These are phyloP conservation scores for Dipodascus geniculatus DNA, from an alignment of 805 yeast species.

Conservation along the genomic window DNA sequence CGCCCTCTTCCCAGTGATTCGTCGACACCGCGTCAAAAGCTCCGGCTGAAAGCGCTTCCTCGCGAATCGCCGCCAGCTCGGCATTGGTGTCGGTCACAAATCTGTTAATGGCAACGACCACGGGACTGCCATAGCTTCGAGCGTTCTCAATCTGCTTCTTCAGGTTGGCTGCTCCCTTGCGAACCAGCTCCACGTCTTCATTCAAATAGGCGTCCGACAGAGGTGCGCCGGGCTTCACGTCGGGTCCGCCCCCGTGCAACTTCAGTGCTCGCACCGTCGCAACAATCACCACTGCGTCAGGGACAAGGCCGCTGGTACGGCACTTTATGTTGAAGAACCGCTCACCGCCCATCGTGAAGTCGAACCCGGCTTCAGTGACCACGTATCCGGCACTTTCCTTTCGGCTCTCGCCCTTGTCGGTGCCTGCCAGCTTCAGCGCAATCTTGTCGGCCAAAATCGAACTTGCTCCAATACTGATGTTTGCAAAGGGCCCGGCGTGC, in stretches of 20 bases:
- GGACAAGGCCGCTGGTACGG: constrained; percentile 76
- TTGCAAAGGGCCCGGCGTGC: constrained; percentile 97
- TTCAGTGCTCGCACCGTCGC: constrained; percentile 96
- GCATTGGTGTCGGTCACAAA: constrained; percentile 72
- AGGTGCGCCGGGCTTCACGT: constrained; percentile 85
- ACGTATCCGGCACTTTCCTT: constrained; percentile 54
- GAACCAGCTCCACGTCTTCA: constrained; percentile 70
- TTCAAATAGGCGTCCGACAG: constrained; percentile 70
- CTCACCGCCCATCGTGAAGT: constrained; percentile 99
- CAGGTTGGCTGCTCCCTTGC: constrained; percentile 74
- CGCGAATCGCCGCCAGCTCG: constrained; percentile 69
- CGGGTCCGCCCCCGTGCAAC: constrained; percentile 95
- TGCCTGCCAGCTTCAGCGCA: constrained; percentile 82
- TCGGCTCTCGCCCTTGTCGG: constrained; percentile 32
- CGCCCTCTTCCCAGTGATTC: constrained; percentile 95
- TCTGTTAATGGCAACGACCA: constrained; percentile 86
- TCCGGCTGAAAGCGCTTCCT: constrained; percentile 81
- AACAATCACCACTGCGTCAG: constrained; percentile 86
- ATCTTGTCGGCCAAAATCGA: constrained; percentile 88
- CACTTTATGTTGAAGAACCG: constrained; percentile 93
- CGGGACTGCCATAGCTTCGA: constrained; percentile 76
- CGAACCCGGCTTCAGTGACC: constrained; percentile 96
- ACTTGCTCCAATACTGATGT: constrained; percentile 93
- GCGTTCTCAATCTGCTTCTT: constrained; percentile 86
- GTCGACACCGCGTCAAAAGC: constrained; percentile 85